Evolutionary conservation across 306 rosid species (phyloP).

Genomic region (Pachyrhizus erosus): DNA sequence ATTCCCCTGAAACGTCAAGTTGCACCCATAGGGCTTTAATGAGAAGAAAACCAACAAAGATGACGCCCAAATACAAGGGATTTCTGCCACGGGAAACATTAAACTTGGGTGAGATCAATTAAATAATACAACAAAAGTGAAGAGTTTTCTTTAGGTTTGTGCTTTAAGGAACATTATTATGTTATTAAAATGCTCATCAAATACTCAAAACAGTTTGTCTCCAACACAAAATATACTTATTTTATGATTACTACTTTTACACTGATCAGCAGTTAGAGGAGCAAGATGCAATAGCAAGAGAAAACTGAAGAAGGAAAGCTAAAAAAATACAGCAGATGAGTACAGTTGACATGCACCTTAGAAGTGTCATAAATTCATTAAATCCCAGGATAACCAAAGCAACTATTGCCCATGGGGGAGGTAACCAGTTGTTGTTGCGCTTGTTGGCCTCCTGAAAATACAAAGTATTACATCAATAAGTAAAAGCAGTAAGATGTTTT

Average conservation of each 20-base stretch:
- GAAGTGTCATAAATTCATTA: slow-evolving; percentile 94
- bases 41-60: slow-evolving; percentile 80
- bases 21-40: slow-evolving; percentile 92
- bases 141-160: neutral
- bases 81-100: slow-evolving; percentile 69
- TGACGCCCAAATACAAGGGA: slow-evolving; percentile 77
- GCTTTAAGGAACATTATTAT: neutral
- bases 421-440: slow-evolving; percentile 96
- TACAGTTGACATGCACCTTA: slow-evolving; percentile 59
- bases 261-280: neutral
- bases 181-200: slow-evolving; percentile 11
- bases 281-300: slow-evolving; percentile 18
- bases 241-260: slow-evolving; percentile 10
- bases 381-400: slow-evolving; percentile 86
- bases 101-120: slow-evolving; percentile 40
- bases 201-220: neutral
- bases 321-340: slow-evolving; percentile 33
- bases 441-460: slow-evolving; percentile 90
- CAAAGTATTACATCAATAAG: slow-evolving; percentile 24
- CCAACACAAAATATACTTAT: slow-evolving; percentile 1
- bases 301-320: slow-evolving; percentile 29
- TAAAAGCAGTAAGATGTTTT: slow-evolving; percentile 17
- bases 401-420: slow-evolving; percentile 98
- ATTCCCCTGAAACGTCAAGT: slow-evolving; percentile 76
- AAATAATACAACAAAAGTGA: slow-evolving; percentile 9